Percentiles rank a stretch among this genome's conserved stretches.
These are phyloP conservation scores for Tanozyma kutaoensis DNA, from an alignment of 805 yeast species.

Conservation along the genomic window DNA sequence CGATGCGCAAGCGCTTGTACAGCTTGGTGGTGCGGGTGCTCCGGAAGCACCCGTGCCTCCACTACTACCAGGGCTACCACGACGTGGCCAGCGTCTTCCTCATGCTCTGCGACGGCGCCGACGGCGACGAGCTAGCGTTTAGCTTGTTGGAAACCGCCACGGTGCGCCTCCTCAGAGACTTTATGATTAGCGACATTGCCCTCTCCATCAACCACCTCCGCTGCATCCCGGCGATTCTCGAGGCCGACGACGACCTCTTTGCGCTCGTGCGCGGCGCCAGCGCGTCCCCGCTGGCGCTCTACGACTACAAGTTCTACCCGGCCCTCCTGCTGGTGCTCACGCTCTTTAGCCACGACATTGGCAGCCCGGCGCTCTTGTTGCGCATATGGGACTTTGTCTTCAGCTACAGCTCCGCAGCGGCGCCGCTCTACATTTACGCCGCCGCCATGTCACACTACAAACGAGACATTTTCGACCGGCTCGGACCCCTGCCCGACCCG, in stretches of 20 bases:
- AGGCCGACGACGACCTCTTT: slow-evolving; percentile 33
- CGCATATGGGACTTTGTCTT: slow-evolving; percentile 60
- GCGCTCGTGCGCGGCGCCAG: slow-evolving; percentile 25
- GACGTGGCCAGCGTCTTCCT: slow-evolving; percentile 60
- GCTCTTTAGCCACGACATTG: slow-evolving; percentile 60
- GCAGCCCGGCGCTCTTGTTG: slow-evolving; percentile 33
- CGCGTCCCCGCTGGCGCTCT: slow-evolving; percentile 11
- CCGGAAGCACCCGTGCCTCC: slow-evolving; percentile 43
- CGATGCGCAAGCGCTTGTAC: slow-evolving; percentile 27
- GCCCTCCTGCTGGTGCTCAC: slow-evolving; percentile 72
- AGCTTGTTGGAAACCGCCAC: slow-evolving; percentile 43
- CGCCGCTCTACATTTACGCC: slow-evolving; percentile 49
- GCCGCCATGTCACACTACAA: slow-evolving; percentile 36
- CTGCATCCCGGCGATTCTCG: slow-evolving; percentile 52
- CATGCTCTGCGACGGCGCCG: slow-evolving; percentile 28
- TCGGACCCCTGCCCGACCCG: slow-evolving; percentile 5
- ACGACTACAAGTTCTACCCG: slow-evolving; percentile 30
- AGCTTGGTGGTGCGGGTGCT: slow-evolving; percentile 40
- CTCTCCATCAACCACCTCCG: slow-evolving; percentile 53
- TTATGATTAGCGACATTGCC: slow-evolving; percentile 60
- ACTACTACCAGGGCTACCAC: slow-evolving; percentile 89
- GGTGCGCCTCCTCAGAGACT: slow-evolving; percentile 61
- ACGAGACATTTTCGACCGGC: slow-evolving; percentile 22
- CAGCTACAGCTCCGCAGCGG: slow-evolving; percentile 38
- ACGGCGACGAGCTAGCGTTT: slow-evolving; percentile 18